Base-by-base conservation (phyloP, 75 land plant genomes). In the Pinus taeda region DNA sequence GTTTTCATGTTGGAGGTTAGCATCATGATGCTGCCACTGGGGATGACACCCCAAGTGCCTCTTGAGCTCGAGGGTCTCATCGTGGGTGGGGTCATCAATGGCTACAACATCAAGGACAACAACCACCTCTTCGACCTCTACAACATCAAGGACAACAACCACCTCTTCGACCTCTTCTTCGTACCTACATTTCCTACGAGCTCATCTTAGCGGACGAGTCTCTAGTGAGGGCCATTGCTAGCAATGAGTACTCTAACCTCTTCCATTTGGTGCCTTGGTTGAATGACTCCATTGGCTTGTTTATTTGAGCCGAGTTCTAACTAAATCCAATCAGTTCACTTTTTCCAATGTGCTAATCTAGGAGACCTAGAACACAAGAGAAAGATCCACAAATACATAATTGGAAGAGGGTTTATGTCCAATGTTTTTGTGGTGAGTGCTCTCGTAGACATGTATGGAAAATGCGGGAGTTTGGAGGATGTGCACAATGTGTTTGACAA, bases 41-140 rank as follows among this genome's bases (percentile, higher is more conserved):
- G 84, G 2, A 33, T 82, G 8, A 82, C 84, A 6, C 82, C 82
- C 0, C 70, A 72, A 14, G 84, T 82, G 61, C 33, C 79, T 13
- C 82, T 77, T 4, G 84, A 82, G 84, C 76, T 82, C 11, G 84
- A 82, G n/a, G 84, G 79, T 37, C 82, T 82, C n/a, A 82, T 76
- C 3, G 75, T 82, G 11, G 84, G 84, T 3, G 84, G 82, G 18
- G 60, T 79, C 29, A 82, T 82, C 76, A 82, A 82, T 30, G 84
- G 84, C 11, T 82, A 82, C 21, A 82, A 82, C 15, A 79, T 82
- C 5, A 82, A 82, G 58, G 84, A 82, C 26, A 79, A 69, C 36
- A 79, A 76, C 26, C 84, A 82, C 55, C 74, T 82, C n/a, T 82
- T 73, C 14, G 82, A 82, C 2, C 53, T 82, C 15, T 82, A 82